Evolutionary conservation across 2,329 filamentous ascomycete species (phyloP).

Genomic region (Penicillium sp.): DNA sequence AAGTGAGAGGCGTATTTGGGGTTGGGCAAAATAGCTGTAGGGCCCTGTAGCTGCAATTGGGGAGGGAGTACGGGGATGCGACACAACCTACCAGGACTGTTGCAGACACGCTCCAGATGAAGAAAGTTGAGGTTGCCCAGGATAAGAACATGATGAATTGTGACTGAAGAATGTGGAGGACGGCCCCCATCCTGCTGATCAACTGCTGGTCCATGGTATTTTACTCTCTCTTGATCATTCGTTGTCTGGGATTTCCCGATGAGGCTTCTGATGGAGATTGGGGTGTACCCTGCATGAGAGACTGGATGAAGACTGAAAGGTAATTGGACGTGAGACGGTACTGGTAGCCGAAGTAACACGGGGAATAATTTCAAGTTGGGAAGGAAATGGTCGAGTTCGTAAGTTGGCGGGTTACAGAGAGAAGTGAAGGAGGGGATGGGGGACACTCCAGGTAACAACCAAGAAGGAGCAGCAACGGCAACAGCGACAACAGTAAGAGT

Average conservation of each 20-base stretch:
- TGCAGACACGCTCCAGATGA: slow-evolving; percentile 20
- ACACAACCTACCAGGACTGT: slow-evolving; percentile 26
- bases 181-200: slow-evolving; percentile 4
- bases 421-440: not conserved
- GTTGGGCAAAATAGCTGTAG: slow-evolving; percentile 6
- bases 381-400: not conserved
- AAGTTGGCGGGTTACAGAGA: not conserved
- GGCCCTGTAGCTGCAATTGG: slow-evolving; percentile 16
- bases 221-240: slow-evolving; percentile 10
- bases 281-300: not conserved
- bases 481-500: not conserved
- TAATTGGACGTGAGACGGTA: not conserved
- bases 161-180: not conserved
- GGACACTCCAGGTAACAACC: no score
- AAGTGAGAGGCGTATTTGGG: not conserved
- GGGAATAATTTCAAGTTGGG: not conserved
- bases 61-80: slow-evolving; percentile 10
- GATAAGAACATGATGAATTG: slow-evolving; percentile 13
- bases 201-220: slow-evolving; percentile 14
- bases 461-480: not conserved
- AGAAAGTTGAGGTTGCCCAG: slow-evolving; percentile 10
- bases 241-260: not conserved
- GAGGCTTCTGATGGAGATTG: not conserved
- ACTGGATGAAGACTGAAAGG: not conserved
- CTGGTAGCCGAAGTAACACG: slow-evolving; percentile 5